Base-by-base conservation (phyloP, 345 rosid species). In the Linum trigynum region DNA sequence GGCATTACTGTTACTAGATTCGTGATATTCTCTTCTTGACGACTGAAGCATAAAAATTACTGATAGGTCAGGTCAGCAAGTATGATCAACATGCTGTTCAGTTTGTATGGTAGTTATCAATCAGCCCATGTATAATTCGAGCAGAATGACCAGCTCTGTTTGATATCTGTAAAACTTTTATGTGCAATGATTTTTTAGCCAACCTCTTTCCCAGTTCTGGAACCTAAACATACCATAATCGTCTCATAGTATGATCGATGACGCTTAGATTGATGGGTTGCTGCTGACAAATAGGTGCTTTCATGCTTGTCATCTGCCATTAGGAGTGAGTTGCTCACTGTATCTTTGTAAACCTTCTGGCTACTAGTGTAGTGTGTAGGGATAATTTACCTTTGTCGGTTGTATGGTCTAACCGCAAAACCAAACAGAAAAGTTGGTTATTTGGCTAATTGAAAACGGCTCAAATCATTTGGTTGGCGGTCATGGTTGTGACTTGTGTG, bases 41-140 rank as follows among this genome's bases (percentile, higher is more conserved):
- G 50, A 11, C 6, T 43, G 9, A 43, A 43, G 9, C 50, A 43
- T 43, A 43, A 43, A 11, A 43, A 5, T 43, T 43, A 23, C 32
- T 23, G 32, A 23, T 23, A 23, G 32, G 32, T 23, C 32, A 23
- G 32, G 32, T 43, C 6, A 43, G 50, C 50, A 43, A 43, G 50
- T 43, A 43, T 5, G 6, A 43, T 7, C 10, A 43, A 43, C 15
- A 61, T 61, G 61, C 43, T 35, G 55, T 50, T 43, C 50, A 43
- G 50, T 43, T 43, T 65, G 68, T 55, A 40, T 39, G 17, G 17
- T 39, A 17, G 68, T n/a, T 55, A n/a, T 43, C 3, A 11, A n/a
- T 43, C 3, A 11, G 38, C 36, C 32, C 32, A 23, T 15, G 48
- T 39, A 65, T 55, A n/a, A 65, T 55, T 65, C 5, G 5, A 55